Base-by-base conservation (phyloP, 129 eudicot genomes). In the Smallanthus sonchifolius region DNA sequence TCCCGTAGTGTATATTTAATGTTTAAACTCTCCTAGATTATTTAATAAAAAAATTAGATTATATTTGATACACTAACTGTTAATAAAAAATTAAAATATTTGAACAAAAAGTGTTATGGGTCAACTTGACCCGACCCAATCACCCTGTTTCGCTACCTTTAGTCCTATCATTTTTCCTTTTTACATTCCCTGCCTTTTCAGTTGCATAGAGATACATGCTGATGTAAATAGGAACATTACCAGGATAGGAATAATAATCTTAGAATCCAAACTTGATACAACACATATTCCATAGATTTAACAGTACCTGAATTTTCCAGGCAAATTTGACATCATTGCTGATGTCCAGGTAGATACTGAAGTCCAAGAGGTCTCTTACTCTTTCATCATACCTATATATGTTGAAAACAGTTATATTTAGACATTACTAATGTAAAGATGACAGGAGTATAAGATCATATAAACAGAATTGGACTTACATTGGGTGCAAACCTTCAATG, bases 401-500 rank as follows among this genome's bases (percentile, higher is more conserved):
- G 43, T 73, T 45, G 15, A 49, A 51, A 51, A 42, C 47, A 38
- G 3, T 38, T 38, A 38, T 38, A 38, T 42, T 42, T 42, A 42
- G 10, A 9, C 47, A 42, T 9, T 2, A 42, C 47, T 6, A 44
- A 10, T 3, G 10, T 44, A 7, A 10, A 44, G 7, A 44, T 38
- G 7, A 56, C 9, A 20, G 9, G 35, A 56, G 9, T 65, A 20
- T 48, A 65, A 49, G 54, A 52, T 37, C 43, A 40, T 64, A 16
- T 24, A 32, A 51, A 17, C 28, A 43, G 2, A 79, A 19, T 16
- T 75, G 43, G 16, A 82, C 96, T 90, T 81, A 93, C 98, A 93
- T 90, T 79, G 98, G 97, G 82, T 93, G 98, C 51, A 93, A 87
- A 32, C 98, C 96, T 82, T 93, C 98, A 73, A 93, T 93, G 42